These are phyloP conservation scores for Samsoniella hepiali DNA, from an alignment of 2,329 filamentous ascomycete genomes.

Conservation along the genomic window DNA sequence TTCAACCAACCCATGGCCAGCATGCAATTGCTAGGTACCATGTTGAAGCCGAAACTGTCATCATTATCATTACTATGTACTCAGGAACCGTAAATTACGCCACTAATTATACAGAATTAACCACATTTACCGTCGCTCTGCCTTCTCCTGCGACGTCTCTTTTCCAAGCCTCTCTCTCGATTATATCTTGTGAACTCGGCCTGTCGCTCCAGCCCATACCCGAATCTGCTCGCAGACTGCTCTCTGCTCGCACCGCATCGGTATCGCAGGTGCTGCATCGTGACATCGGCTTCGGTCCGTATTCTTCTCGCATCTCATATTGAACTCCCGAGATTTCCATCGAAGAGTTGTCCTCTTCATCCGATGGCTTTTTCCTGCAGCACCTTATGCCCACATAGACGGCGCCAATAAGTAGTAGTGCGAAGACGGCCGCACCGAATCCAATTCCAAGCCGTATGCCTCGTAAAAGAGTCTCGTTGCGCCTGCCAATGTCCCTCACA, in stretches of 20 bases:
- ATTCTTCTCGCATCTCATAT: constrained; percentile 12
- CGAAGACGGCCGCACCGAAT: constrained; percentile 16
- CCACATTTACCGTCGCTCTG: background rate
- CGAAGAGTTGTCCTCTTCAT: constrained; percentile 6
- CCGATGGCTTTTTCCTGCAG: constrained; percentile 5
- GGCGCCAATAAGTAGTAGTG: constrained; percentile 6
- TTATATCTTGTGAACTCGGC: background rate
- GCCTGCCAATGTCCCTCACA: constrained; percentile 21
- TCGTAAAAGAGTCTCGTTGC: constrained; percentile 26
- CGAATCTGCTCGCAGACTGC: background rate
- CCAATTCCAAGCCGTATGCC: constrained; percentile 34
- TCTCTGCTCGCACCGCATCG: background rate
- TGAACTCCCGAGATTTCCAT: constrained; percentile 16
- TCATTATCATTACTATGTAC: constrained; percentile 8
- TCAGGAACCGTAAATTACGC: background rate
- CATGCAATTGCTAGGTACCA: background rate
- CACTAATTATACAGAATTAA: constrained; percentile 7
- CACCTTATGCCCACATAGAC: constrained; percentile 15
- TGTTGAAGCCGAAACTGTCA: background rate
- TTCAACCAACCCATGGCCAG: background rate
- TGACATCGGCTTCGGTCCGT: constrained; percentile 13
- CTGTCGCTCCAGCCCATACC: background rate
- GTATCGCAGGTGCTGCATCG: constrained; percentile 13
- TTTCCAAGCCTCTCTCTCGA: background rate
- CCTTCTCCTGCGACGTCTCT: background rate